Evolutionary conservation across 2,329 filamentous ascomycete species (phyloP).

Genomic region (Cladophialophora psammophila): DNA sequence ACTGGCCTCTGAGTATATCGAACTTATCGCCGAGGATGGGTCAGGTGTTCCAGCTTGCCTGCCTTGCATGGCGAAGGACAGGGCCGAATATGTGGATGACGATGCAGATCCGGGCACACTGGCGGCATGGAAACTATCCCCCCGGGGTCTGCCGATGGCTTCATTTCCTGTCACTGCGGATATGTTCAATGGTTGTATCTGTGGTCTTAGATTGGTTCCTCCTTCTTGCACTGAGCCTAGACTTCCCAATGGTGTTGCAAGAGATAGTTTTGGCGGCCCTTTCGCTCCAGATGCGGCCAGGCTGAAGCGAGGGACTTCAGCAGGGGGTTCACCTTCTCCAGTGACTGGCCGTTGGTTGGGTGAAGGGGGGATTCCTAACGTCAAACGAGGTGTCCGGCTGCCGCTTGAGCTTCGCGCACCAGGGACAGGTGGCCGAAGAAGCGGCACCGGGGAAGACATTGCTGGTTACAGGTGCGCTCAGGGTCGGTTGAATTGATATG

Average conservation of each 20-base stretch:
- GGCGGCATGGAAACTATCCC: slow-evolving; percentile 80
- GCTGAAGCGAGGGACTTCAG: slow-evolving; percentile 48
- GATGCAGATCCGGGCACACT: slow-evolving; percentile 86
- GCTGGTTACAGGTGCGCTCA: slow-evolving; percentile 44
- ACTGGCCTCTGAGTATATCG: slow-evolving; percentile 80
- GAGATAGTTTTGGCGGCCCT: slow-evolving; percentile 75
- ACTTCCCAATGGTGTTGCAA: slow-evolving; percentile 88
- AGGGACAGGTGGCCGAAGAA: slow-evolving; percentile 82
- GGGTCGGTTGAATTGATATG: background rate
- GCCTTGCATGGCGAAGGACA: slow-evolving; percentile 80
- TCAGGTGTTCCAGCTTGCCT: slow-evolving; percentile 74
- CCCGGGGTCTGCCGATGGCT: slow-evolving; percentile 79
- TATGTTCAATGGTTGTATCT: slow-evolving; percentile 61
- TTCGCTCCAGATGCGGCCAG: slow-evolving; percentile 33
- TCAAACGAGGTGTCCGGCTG: slow-evolving; percentile 75
- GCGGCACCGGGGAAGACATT: slow-evolving; percentile 79
- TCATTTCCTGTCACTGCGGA: slow-evolving; percentile 66
- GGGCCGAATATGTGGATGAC: slow-evolving; percentile 82
- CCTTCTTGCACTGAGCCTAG: slow-evolving; percentile 75
- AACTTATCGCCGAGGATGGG: slow-evolving; percentile 86
- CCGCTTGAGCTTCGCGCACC: slow-evolving; percentile 69
- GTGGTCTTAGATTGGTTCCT: slow-evolving; percentile 59
- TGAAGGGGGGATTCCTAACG: slow-evolving; percentile 87
- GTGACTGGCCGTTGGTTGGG: slow-evolving; percentile 80
- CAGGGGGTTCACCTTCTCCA: slow-evolving; percentile 54